Conservation (phyloP, 306 rosid genomes). For the Citrullus amarus region DNA sequence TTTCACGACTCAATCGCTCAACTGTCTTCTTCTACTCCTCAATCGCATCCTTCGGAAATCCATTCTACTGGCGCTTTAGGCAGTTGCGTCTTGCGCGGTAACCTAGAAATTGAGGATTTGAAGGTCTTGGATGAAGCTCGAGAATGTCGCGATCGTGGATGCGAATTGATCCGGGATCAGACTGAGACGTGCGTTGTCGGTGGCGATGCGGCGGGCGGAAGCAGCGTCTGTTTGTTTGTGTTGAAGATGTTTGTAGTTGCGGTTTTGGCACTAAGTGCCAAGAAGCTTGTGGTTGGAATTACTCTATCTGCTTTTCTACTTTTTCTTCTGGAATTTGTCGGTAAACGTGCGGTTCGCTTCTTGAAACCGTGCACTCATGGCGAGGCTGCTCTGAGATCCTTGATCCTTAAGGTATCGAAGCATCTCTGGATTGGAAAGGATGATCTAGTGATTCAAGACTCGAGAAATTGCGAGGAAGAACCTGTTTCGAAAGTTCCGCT, state of each 20-base stretch:
- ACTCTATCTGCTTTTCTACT: slow-evolving; percentile 59
- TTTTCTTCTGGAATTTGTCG: slow-evolving; percentile 43
- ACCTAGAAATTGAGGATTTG: not conserved
- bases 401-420: slow-evolving; percentile 4
- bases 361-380: slow-evolving; percentile 18
- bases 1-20: slow-evolving; percentile 6
- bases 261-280: slow-evolving; percentile 27
- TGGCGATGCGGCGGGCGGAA: not conserved
- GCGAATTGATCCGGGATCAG: not conserved
- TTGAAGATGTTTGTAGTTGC: slow-evolving; percentile 28
- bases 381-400: not conserved
- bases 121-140: not conserved
- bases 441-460: not conserved
- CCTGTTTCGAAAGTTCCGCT: not conserved
- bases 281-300: slow-evolving; percentile 41
- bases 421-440: not conserved
- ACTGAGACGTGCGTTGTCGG: not conserved
- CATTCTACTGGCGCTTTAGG: not conserved
- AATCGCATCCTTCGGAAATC: not conserved
- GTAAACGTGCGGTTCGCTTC: slow-evolving; percentile 20
- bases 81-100: not conserved
- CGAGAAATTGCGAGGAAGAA: not conserved
- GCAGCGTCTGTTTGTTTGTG: slow-evolving; percentile 2
- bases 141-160: not conserved
- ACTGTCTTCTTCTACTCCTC: not conserved